Evolutionary conservation across 768 basidiomycete species (phyloP).

Genomic region (Mycena rebaudengoi): DNA sequence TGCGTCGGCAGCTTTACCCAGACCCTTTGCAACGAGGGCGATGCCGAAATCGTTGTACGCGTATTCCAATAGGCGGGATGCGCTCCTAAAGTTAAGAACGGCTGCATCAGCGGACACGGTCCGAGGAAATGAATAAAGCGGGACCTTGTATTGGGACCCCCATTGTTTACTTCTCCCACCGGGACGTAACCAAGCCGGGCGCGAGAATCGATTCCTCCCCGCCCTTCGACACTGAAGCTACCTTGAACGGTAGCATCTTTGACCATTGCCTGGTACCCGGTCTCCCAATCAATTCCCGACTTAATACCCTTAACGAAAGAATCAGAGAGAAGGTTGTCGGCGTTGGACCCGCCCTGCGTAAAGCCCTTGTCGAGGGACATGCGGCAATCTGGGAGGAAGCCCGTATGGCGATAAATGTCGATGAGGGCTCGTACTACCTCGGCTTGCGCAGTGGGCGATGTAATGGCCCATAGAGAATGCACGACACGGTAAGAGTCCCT

Average conservation of each 20-base stretch:
- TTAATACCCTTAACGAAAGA: constrained; percentile 35
- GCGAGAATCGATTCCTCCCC: constrained; percentile 18
- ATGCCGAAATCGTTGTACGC: constrained; percentile 29
- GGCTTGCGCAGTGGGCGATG: constrained; percentile 25
- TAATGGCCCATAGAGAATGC: constrained; percentile 23
- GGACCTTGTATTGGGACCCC: constrained; percentile 22
- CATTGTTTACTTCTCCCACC: constrained; percentile 24
- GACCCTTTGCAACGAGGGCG: constrained; percentile 22
- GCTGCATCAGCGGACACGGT: too few species aligned
- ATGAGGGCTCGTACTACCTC: constrained; percentile 36
- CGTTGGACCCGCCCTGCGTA: constrained; percentile 39
- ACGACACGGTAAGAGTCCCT: constrained; percentile 29
- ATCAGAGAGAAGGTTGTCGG: constrained; percentile 35
- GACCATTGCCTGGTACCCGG: constrained; percentile 33
- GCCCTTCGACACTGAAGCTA: constrained; percentile 20
- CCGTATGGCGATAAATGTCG: constrained; percentile 34
- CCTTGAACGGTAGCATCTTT: constrained; percentile 25
- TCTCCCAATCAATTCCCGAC: constrained; percentile 34
- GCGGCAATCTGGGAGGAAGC: constrained; percentile 37
- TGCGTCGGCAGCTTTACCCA: constrained; percentile 13
- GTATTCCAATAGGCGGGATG: constrained; percentile 24
- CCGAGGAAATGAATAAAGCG: neutral
- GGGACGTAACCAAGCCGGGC: constrained; percentile 13
- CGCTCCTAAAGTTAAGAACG: constrained; percentile 21
- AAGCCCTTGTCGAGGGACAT: constrained; percentile 37